These are phyloP conservation scores for Trichoderma virens DNA, from an alignment of 495 filamentous ascomycete species.

Conservation along the genomic window DNA sequence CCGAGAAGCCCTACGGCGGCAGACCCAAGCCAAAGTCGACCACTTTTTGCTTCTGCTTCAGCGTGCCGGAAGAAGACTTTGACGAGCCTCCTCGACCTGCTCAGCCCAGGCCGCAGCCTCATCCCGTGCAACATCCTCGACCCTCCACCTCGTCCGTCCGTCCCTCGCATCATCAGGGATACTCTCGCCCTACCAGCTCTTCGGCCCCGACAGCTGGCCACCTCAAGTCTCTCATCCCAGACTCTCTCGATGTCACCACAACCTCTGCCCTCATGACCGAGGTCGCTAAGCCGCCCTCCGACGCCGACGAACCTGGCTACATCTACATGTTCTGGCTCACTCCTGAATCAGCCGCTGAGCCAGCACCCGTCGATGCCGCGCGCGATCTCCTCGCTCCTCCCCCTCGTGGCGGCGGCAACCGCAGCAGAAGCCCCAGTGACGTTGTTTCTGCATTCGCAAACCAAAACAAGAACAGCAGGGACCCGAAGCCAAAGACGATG, in stretches of 20 bases:
- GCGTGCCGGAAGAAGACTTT: constrained; percentile 29
- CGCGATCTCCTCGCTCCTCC: constrained; percentile 47
- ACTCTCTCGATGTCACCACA: constrained; percentile 51
- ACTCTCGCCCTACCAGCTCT: constrained; percentile 22
- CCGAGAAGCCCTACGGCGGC: constrained; percentile 9
- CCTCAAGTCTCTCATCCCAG: constrained; percentile 51
- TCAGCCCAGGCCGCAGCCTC: constrained; percentile 23
- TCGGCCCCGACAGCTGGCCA: constrained; percentile 30
- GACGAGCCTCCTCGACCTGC: constrained; percentile 25
- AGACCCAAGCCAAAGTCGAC: constrained; percentile 17
- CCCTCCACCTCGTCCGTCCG: constrained; percentile 28
- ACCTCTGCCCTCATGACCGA: constrained; percentile 62
- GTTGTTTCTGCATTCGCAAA: constrained; percentile 52
- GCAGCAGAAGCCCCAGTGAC: constrained; percentile 49
- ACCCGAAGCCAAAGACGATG: constrained; percentile 44
- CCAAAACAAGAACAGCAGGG: constrained; percentile 14
- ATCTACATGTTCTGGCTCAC: constrained; percentile 98
- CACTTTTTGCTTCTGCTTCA: constrained; percentile 40
- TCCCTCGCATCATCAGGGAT: constrained; percentile 20
- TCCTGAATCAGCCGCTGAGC: constrained; percentile 41
- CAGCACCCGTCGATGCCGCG: constrained; percentile 50
- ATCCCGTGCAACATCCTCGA: constrained; percentile 11
- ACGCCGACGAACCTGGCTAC: constrained; percentile 75
- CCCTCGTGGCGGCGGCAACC: constrained; percentile 20
- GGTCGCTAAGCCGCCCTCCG: constrained; percentile 73